A percentile compares a stretch with the other conserved stretches of the same genome.
phyloP scores from a whole-genome alignment of 495 filamentous ascomycete species.

The Aspergillus heteromorphus region DNA sequence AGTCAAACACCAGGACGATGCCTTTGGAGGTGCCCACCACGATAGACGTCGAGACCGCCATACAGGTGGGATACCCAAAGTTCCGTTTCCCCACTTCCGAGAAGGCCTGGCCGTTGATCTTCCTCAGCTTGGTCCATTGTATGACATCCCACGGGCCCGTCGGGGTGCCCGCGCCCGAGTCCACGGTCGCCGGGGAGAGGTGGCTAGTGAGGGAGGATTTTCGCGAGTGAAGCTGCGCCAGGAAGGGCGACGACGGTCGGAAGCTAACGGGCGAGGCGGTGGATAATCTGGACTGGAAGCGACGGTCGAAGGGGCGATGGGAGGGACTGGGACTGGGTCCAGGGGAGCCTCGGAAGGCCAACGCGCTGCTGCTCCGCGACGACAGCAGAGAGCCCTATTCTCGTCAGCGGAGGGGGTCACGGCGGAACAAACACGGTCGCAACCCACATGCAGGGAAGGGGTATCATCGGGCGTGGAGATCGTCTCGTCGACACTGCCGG shows the following conservation, averaged over 20 bases:
- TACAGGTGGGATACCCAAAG: constrained; percentile 87
- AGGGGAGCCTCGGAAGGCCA: constrained; percentile 45
- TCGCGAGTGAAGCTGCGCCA: constrained; percentile 68
- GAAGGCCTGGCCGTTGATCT: constrained; percentile 81
- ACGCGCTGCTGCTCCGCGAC: constrained; percentile 63
- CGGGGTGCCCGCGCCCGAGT: constrained; percentile 55
- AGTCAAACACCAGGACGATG: constrained; percentile 92
- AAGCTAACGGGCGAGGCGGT: constrained; percentile 55
- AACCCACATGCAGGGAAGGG: constrained; percentile 75
- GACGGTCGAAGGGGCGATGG: constrained; percentile 85
- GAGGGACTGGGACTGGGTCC: constrained; percentile 64
- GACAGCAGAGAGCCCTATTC: constrained; percentile 74
- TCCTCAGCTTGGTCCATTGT: constrained; percentile 89
- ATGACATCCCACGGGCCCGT: constrained; percentile 91
- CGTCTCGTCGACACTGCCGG: constrained; percentile 42
- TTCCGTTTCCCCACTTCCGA: constrained; percentile 92
- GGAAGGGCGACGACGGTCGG: constrained; percentile 72
- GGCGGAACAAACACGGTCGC: constrained; percentile 4
- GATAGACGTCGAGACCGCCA: constrained; percentile 84
- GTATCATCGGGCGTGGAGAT: constrained; percentile 81
- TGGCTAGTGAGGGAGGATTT: constrained; percentile 65
- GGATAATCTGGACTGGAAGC: constrained; percentile 82
- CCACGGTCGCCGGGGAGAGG: constrained; percentile 44
- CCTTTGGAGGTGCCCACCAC: constrained; percentile 91
- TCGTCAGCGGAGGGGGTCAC: constrained; percentile 15